A percentile compares a stretch with the other conserved stretches of the same genome.
phyloP scores from a whole-genome alignment of 2,329 filamentous ascomycete genomes.

The Curvularia hawaiiensis region DNA sequence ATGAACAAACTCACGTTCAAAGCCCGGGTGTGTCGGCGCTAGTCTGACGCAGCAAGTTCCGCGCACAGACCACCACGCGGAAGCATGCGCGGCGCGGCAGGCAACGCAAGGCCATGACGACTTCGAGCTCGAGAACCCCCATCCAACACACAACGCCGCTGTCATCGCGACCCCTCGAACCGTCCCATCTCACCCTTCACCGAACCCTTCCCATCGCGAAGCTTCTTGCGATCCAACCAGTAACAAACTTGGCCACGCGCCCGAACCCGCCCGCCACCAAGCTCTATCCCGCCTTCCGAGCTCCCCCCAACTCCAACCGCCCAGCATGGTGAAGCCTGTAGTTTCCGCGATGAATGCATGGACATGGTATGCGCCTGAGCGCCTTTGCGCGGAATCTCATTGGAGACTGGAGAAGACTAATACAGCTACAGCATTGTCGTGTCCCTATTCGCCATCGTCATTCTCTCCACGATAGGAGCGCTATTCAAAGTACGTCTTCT shows the following conservation, averaged over 20 bases:
- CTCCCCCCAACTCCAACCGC: conserved; percentile 19
- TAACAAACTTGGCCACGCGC: neutral
- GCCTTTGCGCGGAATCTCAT: no score
- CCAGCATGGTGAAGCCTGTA: conserved; percentile 92
- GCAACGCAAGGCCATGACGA: conserved; percentile 10
- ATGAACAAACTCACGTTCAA: no score
- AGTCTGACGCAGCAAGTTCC: conserved; percentile 1
- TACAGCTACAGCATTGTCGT: conserved; percentile 45
- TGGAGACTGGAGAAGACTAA: conserved; percentile 18
- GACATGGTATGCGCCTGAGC: conserved; percentile 73
- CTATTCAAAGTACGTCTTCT: conserved; percentile 69
- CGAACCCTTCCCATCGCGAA: neutral
- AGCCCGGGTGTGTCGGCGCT: neutral
- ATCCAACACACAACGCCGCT: neutral
- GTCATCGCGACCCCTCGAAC: neutral
- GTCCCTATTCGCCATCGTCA: conserved; percentile 68
- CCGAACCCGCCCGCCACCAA: conserved; percentile 20
- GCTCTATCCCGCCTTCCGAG: conserved; percentile 19
- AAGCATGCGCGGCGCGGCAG: conserved; percentile 18
- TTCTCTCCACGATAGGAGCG: conserved; percentile 67
- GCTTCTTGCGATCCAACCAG: neutral
- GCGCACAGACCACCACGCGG: conserved; percentile 10
- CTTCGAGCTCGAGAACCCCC: neutral
- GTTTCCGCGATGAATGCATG: conserved; percentile 92
- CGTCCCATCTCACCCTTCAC: neutral